These are phyloP conservation scores for Brassica juncea DNA, from an alignment of 345 rosid species.

Conservation along the genomic window DNA sequence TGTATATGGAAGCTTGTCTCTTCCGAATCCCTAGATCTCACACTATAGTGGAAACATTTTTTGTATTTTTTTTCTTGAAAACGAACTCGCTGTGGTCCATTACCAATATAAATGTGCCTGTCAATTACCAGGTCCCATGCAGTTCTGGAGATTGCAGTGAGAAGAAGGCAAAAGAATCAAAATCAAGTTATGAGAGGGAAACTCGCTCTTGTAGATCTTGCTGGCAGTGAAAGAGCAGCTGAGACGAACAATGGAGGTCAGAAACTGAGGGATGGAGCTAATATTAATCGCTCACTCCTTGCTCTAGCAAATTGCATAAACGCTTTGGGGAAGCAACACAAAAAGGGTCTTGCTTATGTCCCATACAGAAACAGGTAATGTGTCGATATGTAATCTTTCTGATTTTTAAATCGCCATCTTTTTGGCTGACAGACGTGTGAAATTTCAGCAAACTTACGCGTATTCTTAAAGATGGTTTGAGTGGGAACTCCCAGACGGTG, in stretches of 20 bases:
- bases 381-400: conserved; percentile 8
- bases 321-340: conserved; percentile 92
- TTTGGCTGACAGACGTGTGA: neutral
- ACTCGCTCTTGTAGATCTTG: conserved; percentile 98
- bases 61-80: neutral
- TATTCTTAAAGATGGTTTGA: conserved; percentile 96
- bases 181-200: conserved; percentile 84
- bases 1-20: neutral
- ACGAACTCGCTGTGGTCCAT: neutral
- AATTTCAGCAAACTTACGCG: conserved; percentile 68
- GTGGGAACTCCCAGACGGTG: conserved; percentile 96
- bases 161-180: conserved; percentile 72
- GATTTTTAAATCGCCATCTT: neutral
- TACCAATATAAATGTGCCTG: conserved; percentile 24
- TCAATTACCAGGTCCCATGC: conserved; percentile 75
- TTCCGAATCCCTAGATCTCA: conserved; percentile 9
- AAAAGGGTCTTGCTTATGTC: conserved; percentile 96
- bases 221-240: conserved; percentile 97
- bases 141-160: conserved; percentile 83
- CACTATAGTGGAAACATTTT: neutral
- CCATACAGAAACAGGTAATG: conserved; percentile 91
- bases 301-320: conserved; percentile 96
- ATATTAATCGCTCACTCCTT: conserved; percentile 87
- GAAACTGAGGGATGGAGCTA: conserved; percentile 96
- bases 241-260: conserved; percentile 91